Base-by-base conservation (phyloP, 1,284 basidiomycete species). In the Melampsora larici-populina region DNA sequence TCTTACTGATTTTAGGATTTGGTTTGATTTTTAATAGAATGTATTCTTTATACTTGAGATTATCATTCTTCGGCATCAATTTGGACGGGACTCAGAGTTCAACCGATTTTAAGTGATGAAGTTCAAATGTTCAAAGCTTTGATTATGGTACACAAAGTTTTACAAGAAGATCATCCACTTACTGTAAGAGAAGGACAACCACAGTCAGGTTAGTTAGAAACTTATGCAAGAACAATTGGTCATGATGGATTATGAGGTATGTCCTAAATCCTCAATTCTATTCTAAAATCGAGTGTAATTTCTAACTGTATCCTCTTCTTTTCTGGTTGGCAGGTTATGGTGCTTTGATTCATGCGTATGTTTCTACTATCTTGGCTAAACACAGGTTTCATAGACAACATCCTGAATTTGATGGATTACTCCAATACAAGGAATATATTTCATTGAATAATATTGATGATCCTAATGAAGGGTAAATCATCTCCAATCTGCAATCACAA, bases 31-130 rank as follows among this genome's bases (percentile, higher is more conserved):
- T 63, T 60, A 43, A 55, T 83, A 97, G 94, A 96, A 86, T 93
- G 92, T 81, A 96, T 97, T 83, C 92, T 97, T 46, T 97, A 94
- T 85, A 97, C 94, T 18, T 97, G 94, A 94, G 94, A 97, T 84
- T 97, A 97, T 83, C 94, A 96, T 83, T 92, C 92, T n/a, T 96
- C 94, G 51, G 90, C 93, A 81, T 94, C 94, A 9, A 95, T 97
- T 83, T 97, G 95, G 95, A 94, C 92, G 81, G 93, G 93, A 33
- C 87, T 97, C 18, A 88, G 94, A 64, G 95, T 97, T 4, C 94
- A 96, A 81, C 94, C 94, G 51, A 96, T 97, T 81, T 86, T 97
- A 31, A 89, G 93, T 3, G 94, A 97, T 84, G 94, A 97, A 86
- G 89, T 97, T 0, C 94, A 96, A 85, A 95, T 94, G 0, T 97